Evolutionary conservation across 2,329 filamentous ascomycete species (phyloP), one percentile per base, ranked within the genome.

Genomic region (Curvularia verruculosa): DNA sequence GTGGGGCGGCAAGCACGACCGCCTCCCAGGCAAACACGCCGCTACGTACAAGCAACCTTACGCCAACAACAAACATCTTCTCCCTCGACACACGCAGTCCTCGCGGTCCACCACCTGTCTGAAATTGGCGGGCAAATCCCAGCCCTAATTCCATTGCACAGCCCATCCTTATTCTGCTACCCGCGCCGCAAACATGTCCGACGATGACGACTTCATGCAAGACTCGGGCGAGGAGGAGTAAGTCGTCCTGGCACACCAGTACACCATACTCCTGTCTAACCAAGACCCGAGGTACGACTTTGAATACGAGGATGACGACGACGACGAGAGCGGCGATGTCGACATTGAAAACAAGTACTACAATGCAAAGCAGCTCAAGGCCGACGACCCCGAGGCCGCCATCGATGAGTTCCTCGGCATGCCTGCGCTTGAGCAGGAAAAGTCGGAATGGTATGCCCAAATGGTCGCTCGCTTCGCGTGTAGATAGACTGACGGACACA

Each of bases 321-420:
- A 95, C 47, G 91, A 96, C 41, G 89, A 96, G 56, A 87, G 85
- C 29, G 92, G 89, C 56, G 92, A 97, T 75, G 90, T 97, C 69
- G 92, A 94, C 66, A 96, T 98, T 75, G 95, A 99, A 77, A 99
- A 99, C 82, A 97, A 96, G 80, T 99, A 99, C 82, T 99, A 98
- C 84, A 98, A 97, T 79, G 95, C 95, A 41, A 99, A 99, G 80
- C 94, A 98, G 80, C 88, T 96, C 75, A 99, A 98, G 82, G 83
- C 83, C 41, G 88, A 89, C 61, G 92, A 93, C 56, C 92, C 94
- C 0, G 87, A 95, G 70, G 92, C 92, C 67, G 95, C 95, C 1
- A 90, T 99, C 54, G 87, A 88, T 34, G 94, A 98, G 75, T 99
- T 99, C 70, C 81, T 98, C n/a, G 90, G 87, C 29, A 89, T 99